Evolutionary conservation across 225 moss, liverwort and hornwort genomes (phyloP), one percentile per base, ranked within the genome.

Genomic region (Lunularia cruciata): DNA sequence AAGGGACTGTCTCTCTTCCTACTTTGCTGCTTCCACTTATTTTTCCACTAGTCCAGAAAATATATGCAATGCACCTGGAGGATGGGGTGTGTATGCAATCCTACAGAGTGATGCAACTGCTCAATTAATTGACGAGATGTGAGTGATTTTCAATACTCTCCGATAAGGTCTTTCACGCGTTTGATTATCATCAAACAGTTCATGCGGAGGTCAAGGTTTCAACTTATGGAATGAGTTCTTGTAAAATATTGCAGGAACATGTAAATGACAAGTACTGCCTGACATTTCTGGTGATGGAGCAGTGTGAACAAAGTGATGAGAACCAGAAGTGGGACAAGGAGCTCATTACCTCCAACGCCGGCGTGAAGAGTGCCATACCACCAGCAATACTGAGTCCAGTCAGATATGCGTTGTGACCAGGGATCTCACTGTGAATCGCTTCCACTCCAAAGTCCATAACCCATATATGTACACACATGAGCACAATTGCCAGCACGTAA

Each of bases 331-430:
- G 19, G 3, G 28, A 1, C n/a, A n/a, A 18, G 20, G 9, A 23
- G 39, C 42, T 35, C 34, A 58, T 72, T 72, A 80, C 80, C 73
- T 76, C 76, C 15, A 76, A 62, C 19, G 76, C 76, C 26, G 81
- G 81, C 20, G 76, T 73, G 69, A 81, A 76, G 34, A 81, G 72
- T 27, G 81, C 81, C 81, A 81, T 54, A 10, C 94, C 94, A 30
- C 94, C 91, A 30, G 94, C 94, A 52, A 94, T 91, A 75, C 94
- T 94, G 9, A 94, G 76, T 0, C 94, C 94, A 8, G 91, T 94
- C 25, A 94, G 86, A 73, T 94, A 91, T 13, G 73, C 78, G 37
- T 94, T 94, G 54, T 91, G 94, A 63, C 94, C 91, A 47, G 89
- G 86, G 66, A 94, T 91, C 73, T 94, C 94, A 27, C 74, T 74